A percentile compares a stretch with the other conserved stretches of the same genome.
phyloP scores from a whole-genome alignment of 139 green algal species.

The Coccomyxa sp. region DNA sequence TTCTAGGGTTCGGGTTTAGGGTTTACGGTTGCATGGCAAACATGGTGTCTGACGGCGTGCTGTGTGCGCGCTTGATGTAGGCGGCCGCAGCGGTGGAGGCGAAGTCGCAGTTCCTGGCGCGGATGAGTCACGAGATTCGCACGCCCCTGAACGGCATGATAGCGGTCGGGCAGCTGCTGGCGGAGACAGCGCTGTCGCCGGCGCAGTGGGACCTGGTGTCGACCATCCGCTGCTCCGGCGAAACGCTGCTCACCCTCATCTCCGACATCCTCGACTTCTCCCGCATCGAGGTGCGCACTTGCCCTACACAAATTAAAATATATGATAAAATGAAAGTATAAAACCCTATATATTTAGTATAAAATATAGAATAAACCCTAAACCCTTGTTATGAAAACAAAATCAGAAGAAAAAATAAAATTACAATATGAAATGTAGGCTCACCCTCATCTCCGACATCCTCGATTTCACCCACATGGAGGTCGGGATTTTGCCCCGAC shows the following conservation, averaged over 20 bases:
- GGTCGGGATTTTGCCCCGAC: conserved; percentile 1
- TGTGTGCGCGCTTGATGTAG: conserved; percentile 19
- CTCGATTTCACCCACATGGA: conserved; percentile 88
- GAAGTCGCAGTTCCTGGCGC: conserved; percentile 88
- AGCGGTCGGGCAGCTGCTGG: conserved; percentile 80
- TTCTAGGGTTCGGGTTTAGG: too few relatives aligned
- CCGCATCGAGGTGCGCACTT: conserved; percentile 63
- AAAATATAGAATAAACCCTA: too few relatives aligned
- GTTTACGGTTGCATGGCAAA: too few relatives aligned
- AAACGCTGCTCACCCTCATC: conserved; percentile 84
- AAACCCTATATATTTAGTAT: too few relatives aligned
- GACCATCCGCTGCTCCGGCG: conserved; percentile 72
- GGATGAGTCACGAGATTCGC: conserved; percentile 92
- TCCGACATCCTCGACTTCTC: conserved; percentile 90
- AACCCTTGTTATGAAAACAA: too few relatives aligned
- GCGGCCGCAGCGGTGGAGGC: conserved; percentile 73
- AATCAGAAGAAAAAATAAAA: too few relatives aligned
- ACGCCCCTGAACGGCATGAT: conserved; percentile 96
- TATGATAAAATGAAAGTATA: too few relatives aligned
- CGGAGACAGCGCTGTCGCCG: conserved; percentile 48
- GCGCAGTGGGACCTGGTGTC: conserved; percentile 80
- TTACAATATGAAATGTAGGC: too few relatives aligned
- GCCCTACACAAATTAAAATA: too few relatives aligned
- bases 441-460: conserved; percentile 88
- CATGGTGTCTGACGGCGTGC: too few relatives aligned